phyloP scores from a whole-genome alignment of 1,139 yeast species.

The Nadsonia commutata region DNA sequence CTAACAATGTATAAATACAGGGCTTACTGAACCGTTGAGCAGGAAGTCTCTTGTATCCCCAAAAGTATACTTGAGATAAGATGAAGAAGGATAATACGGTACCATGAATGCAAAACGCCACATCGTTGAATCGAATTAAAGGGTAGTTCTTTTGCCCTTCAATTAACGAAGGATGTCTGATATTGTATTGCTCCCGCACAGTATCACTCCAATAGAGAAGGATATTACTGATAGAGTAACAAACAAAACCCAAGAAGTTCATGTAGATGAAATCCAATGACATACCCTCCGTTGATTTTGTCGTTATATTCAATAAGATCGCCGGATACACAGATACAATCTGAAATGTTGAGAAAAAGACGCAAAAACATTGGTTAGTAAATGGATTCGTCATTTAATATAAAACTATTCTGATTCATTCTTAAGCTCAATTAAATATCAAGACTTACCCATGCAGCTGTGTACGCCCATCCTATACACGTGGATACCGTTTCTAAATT shows the following conservation, averaged over 20 bases:
- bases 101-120: constrained; percentile 32
- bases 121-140: constrained; percentile 30
- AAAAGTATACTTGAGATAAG: constrained; percentile 25
- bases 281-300: constrained; percentile 31
- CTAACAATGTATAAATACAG: constrained; percentile 6
- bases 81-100: constrained; percentile 22
- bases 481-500: constrained; percentile 10
- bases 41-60: constrained; percentile 21
- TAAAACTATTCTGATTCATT: too few species aligned
- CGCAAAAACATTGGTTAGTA: neutral
- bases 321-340: constrained; percentile 36
- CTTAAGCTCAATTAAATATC: too few species aligned
- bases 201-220: constrained; percentile 25
- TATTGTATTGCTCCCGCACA: constrained; percentile 28
- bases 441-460: constrained; percentile 12
- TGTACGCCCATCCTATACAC: constrained; percentile 19
- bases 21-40: constrained; percentile 18
- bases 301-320: constrained; percentile 23
- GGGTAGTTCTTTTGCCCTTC: constrained; percentile 22
- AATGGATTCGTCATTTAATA: too few species aligned
- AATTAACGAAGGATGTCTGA: constrained; percentile 14
- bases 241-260: constrained; percentile 30
- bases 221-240: constrained; percentile 28
- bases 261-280: constrained; percentile 30
- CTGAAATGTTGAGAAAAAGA: constrained; percentile 13